Evolutionary conservation across 352 stramenopile species (phyloP).

Genomic region (Phytophthora hibernalis): DNA sequence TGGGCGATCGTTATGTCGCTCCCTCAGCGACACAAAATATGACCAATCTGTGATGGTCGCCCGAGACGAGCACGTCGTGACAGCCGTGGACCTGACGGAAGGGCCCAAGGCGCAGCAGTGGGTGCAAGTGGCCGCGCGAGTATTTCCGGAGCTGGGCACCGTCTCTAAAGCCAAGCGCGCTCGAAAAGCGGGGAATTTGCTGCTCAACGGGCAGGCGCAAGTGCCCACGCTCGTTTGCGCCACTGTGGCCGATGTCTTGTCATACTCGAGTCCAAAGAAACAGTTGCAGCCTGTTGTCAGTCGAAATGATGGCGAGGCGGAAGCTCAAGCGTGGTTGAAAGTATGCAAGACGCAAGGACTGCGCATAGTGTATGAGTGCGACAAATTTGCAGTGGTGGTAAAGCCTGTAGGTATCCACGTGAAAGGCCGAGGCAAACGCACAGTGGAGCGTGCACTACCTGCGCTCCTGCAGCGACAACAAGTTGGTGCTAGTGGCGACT

Average conservation of each 20-base stretch:
- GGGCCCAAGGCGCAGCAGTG: slow-evolving; percentile 34
- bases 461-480: slow-evolving; percentile 36
- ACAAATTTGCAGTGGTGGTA: slow-evolving; percentile 54
- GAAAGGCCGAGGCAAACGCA: slow-evolving; percentile 59
- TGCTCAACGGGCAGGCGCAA: slow-evolving; percentile 17
- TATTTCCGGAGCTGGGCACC: slow-evolving; percentile 52
- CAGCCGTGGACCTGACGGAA: slow-evolving; percentile 16
- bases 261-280: slow-evolving; percentile 31
- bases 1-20: no score
- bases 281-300: background rate
- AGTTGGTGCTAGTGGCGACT: slow-evolving; percentile 4
- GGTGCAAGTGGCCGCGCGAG: slow-evolving; percentile 61
- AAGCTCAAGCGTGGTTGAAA: slow-evolving; percentile 35
- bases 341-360: slow-evolving; percentile 61
- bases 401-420: slow-evolving; percentile 73
- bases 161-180: slow-evolving; percentile 76
- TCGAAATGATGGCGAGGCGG: background rate
- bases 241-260: slow-evolving; percentile 41
- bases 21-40: no score
- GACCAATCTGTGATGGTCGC: no score
- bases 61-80: slow-evolving; percentile 21
- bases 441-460: slow-evolving; percentile 54
- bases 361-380: slow-evolving; percentile 59
- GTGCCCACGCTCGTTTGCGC: slow-evolving; percentile 44
- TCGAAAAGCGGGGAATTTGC: slow-evolving; percentile 37